Evolutionary conservation across 2,329 filamentous ascomycete species (phyloP), one percentile per base, ranked within the genome.

Genomic region (Metarhizium album): DNA sequence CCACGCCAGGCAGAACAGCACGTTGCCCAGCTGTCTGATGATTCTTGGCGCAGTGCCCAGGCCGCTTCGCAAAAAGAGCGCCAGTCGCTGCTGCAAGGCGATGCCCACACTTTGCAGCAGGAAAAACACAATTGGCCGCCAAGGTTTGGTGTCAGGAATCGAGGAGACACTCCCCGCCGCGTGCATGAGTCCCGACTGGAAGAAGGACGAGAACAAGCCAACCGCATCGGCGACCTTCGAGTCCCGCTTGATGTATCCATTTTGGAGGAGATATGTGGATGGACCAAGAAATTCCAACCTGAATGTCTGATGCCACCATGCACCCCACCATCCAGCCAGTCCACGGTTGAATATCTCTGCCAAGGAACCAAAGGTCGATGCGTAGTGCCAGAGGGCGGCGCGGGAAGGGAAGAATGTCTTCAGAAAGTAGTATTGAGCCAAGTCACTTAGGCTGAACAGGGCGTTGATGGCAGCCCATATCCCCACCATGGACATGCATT

Each of bases 291-390:
- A 90, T 2, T 79, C 81, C 50, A 82, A 76, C 1, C 90, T 84
- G 69, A 95, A 94, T 2, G 84, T 83, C 67, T 96, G 90, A 65
- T 97, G 91, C 91, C 91, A 96, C 76, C 82, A 91, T 22, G 73
- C 74, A 43, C 86, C 83, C 91, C 91, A 97, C 68, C 84, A 86
- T 1, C 90, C 90, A 1, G 79, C 75, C 2, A 96, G 72, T 0
- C 91, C 90, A 52, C 80, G 73, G 54, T 89, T 79, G 11, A 83
- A 67, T 2, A 90, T 72, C 24, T 72, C 67, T 0, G 59, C 59
- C 50, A 76, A 69, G 20, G 71, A 71, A 13, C 86, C 84, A 53
- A 82, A 74, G 4, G 77, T 70, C 29, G 78, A 67, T 1, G 80
- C 72, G 53, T 74, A 71, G 46, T 74, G 70, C 77, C 76, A 81